A percentile compares a stretch with the other conserved stretches of the same genome.
Conservation (phyloP, 768 basidiomycete genomes). For the Xerocomellus chrysenteron region DNA sequence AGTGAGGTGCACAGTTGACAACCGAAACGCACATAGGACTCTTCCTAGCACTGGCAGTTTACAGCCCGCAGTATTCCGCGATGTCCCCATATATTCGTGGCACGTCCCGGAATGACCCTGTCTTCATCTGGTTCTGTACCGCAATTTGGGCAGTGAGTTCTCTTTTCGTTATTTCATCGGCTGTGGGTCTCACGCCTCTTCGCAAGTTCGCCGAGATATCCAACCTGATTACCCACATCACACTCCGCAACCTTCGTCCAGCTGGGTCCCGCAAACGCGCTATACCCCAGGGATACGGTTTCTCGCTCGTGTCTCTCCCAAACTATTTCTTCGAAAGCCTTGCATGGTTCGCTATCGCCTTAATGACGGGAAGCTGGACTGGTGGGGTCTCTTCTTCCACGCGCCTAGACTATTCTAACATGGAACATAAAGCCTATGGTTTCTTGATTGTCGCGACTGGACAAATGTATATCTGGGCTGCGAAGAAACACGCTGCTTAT, state of each 20-base stretch:
- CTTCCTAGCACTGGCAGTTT: slow-evolving; percentile 75
- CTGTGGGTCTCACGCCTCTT: neutral
- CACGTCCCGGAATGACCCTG: slow-evolving; percentile 61
- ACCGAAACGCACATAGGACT: slow-evolving; percentile 45
- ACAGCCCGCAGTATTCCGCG: slow-evolving; percentile 75
- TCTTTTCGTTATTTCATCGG: neutral
- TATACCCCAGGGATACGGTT: slow-evolving; percentile 94
- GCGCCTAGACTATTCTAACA: neutral
- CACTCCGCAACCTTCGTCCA: slow-evolving; percentile 80
- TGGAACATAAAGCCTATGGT: slow-evolving; percentile 46
- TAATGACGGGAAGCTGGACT: slow-evolving; percentile 75
- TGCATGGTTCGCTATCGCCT: slow-evolving; percentile 67
- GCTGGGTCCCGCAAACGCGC: slow-evolving; percentile 72
- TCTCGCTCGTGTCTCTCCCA: slow-evolving; percentile 80
- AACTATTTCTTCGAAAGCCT: slow-evolving; percentile 94
- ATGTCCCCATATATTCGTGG: slow-evolving; percentile 59
- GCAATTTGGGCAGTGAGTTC: slow-evolving; percentile 73
- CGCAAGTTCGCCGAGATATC: slow-evolving; percentile 78
- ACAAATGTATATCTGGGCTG: slow-evolving; percentile 85
- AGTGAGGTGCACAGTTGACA: neutral
- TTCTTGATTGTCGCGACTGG: slow-evolving; percentile 62
- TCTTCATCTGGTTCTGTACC: slow-evolving; percentile 65
- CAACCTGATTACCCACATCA: slow-evolving; percentile 82
- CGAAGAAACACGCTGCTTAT: slow-evolving; percentile 87
- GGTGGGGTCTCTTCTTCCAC: slow-evolving; percentile 45